phyloP scores from a whole-genome alignment of 163 green algal species.

The Scenedesmus sp. region DNA sequence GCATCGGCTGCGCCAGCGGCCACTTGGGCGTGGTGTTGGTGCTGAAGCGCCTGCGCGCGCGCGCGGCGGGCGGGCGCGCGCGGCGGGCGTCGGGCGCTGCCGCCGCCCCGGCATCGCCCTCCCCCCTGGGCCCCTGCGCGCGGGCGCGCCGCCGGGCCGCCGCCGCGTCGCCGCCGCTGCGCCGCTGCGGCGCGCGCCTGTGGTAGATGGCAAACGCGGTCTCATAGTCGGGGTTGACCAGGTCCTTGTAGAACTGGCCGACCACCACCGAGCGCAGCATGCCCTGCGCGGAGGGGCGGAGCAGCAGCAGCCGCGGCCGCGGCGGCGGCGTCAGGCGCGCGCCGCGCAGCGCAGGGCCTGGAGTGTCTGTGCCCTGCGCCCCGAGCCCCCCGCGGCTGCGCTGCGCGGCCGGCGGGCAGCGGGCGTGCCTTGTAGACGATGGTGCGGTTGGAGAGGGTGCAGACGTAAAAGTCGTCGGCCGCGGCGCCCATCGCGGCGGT shows the following conservation, averaged over 20 bases:
- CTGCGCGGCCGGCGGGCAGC: not conserved
- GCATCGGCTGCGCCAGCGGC: conserved; percentile 98
- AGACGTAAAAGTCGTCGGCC: conserved; percentile 94
- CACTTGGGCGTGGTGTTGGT: conserved; percentile 99
- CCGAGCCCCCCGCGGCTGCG: not conserved
- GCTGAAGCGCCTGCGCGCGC: conserved; percentile 98
- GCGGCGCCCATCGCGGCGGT: conserved; percentile 58
- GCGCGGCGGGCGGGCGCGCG: too few species aligned
- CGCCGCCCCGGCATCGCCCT: too few species aligned
- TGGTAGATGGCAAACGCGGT: conserved; percentile 98
- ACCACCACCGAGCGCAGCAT: conserved; percentile 95
- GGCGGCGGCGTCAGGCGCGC: too few species aligned
- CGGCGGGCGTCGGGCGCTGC: too few species aligned
- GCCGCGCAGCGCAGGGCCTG: too few species aligned
- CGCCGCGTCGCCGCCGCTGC: too few species aligned
- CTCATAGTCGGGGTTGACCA: conserved; percentile 84
- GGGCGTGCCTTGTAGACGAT: conserved; percentile 96
- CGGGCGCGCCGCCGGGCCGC: too few species aligned
- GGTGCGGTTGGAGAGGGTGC: conserved; percentile 90
- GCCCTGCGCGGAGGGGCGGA: too few species aligned
- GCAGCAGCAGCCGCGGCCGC: too few species aligned
- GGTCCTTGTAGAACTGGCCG: conserved; percentile 91
- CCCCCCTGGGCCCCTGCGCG: too few species aligned
- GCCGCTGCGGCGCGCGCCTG: too few species aligned
- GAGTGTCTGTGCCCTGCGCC: too few species aligned